Percentiles rank a stretch among this genome's conserved stretches.
These are phyloP conservation scores for Plectranthus barbatus DNA, from an alignment of 257 asterid genomes.

Conservation along the genomic window DNA sequence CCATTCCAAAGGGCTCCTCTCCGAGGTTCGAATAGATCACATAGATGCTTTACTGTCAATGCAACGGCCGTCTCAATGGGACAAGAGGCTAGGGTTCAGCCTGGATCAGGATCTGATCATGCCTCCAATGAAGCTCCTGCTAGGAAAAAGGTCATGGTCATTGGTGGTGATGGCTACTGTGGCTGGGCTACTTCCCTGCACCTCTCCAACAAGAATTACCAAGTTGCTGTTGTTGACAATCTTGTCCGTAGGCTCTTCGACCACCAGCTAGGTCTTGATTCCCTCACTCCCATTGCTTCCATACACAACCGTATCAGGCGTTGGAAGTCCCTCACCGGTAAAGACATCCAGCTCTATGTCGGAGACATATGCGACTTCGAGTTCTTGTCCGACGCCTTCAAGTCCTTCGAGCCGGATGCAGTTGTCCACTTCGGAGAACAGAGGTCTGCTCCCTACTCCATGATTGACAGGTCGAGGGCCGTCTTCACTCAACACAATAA, in stretches of 20 bases:
- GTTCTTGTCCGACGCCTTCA: constrained; percentile 69
- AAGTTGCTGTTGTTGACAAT: constrained; percentile 81
- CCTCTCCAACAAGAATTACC: constrained; percentile 26
- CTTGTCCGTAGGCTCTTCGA: constrained; percentile 84
- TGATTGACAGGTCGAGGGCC: constrained; percentile 94
- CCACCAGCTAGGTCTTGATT: constrained; percentile 85
- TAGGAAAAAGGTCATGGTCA: constrained; percentile 74
- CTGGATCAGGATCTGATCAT: constrained; percentile 30
- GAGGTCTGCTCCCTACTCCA: constrained; percentile 93
- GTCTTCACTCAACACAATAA: constrained; percentile 83
- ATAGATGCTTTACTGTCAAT: constrained; percentile 16
- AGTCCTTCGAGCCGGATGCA: constrained; percentile 74
- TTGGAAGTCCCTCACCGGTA: constrained; percentile 77
- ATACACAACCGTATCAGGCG: constrained; percentile 72
- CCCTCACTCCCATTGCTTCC: constrained; percentile 86
- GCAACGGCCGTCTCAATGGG: constrained; percentile 48
- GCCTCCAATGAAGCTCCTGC: constrained; percentile 24
- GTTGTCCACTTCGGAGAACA: constrained; percentile 97
- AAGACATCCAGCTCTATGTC: constrained; percentile 57
- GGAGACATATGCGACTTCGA: constrained; percentile 94
- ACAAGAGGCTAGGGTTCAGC: constrained; percentile 39
- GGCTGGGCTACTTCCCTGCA: constrained; percentile 37
- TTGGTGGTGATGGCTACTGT: constrained; percentile 91
- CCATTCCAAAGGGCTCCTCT: constrained; percentile 17
- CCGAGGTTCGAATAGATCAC: constrained; percentile 10